Evolutionary conservation across 495 filamentous ascomycete genomes (phyloP).

Genomic region (Aspergillus ellipticus): DNA sequence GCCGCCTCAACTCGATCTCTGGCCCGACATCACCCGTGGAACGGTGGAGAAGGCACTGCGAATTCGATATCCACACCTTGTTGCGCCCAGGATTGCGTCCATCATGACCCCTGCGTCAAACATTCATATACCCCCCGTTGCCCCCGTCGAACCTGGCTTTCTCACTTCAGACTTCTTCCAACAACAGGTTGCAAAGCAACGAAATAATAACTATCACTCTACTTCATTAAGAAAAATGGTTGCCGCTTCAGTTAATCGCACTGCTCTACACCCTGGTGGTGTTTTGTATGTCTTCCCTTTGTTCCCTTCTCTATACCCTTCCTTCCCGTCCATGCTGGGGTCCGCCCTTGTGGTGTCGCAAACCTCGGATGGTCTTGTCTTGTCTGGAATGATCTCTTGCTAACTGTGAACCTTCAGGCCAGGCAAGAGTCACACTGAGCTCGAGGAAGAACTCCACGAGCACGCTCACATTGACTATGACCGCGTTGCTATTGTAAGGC

Average conservation of each 20-base stretch:
- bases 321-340: not conserved
- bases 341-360: not conserved
- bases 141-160: slow-evolving; percentile 48
- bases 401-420: slow-evolving; percentile 55
- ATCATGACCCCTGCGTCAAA: slow-evolving; percentile 40
- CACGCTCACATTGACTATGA: slow-evolving; percentile 99
- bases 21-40: slow-evolving; percentile 44
- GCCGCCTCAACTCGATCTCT: slow-evolving; percentile 36
- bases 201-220: slow-evolving; percentile 62
- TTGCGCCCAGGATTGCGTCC: slow-evolving; percentile 22
- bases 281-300: slow-evolving; percentile 66
- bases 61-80: slow-evolving; percentile 19
- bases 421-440: slow-evolving; percentile 82
- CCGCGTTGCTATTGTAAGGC: slow-evolving; percentile 88
- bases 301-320: slow-evolving; percentile 13
- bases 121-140: slow-evolving; percentile 44
- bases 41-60: slow-evolving; percentile 38
- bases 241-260: slow-evolving; percentile 81
- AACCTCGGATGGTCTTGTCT: not conserved
- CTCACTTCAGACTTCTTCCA: slow-evolving; percentile 54
- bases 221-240: slow-evolving; percentile 61
- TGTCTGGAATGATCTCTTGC: slow-evolving; percentile 13
- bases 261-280: slow-evolving; percentile 83
- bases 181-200: slow-evolving; percentile 58
- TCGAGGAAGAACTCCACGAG: slow-evolving; percentile 96